Evolutionary conservation across 2,329 filamentous ascomycete genomes (phyloP).

Genomic region (Amphichorda felina): DNA sequence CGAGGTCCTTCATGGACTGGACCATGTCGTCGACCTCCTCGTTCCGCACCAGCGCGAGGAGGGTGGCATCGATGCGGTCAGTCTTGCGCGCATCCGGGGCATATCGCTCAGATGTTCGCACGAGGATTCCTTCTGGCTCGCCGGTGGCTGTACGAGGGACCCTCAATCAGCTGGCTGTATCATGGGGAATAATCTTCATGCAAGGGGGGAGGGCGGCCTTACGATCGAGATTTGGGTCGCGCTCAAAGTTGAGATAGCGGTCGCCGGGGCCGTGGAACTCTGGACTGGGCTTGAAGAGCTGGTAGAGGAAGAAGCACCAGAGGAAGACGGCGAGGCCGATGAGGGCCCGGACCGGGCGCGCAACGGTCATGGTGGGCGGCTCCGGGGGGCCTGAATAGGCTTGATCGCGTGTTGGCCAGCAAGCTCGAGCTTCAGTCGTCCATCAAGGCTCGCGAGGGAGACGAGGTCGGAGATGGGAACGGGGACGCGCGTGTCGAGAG

Average conservation of each 20-base stretch:
- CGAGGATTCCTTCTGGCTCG: slow-evolving; percentile 69
- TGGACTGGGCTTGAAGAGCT: slow-evolving; percentile 51
- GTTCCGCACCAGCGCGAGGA: slow-evolving; percentile 86
- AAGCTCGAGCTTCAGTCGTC: too few species aligned
- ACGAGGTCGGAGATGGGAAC: too few species aligned
- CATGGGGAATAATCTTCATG: not conserved
- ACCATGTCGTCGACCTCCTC: slow-evolving; percentile 77
- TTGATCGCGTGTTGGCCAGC: too few species aligned
- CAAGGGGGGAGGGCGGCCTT: slow-evolving; percentile 20
- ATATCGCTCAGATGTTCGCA: slow-evolving; percentile 66
- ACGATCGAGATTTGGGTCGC: slow-evolving; percentile 84
- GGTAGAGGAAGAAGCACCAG: slow-evolving; percentile 69
- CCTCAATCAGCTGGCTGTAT: not conserved
- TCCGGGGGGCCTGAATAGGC: not conserved
- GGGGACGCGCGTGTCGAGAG: too few species aligned
- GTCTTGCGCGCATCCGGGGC: slow-evolving; percentile 62
- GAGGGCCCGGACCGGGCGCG: slow-evolving; percentile 72
- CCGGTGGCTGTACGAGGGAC: slow-evolving; percentile 53
- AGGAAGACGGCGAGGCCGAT: slow-evolving; percentile 59
- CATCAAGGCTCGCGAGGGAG: too few species aligned
- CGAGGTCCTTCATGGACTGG: slow-evolving; percentile 79
- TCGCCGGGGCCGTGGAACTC: slow-evolving; percentile 28
- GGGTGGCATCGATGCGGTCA: slow-evolving; percentile 82
- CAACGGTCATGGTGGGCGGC: slow-evolving; percentile 61
- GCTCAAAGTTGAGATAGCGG: slow-evolving; percentile 46